Base-by-base conservation (phyloP, 441 rosid genomes). In the Rhodomyrtus psidioides region DNA sequence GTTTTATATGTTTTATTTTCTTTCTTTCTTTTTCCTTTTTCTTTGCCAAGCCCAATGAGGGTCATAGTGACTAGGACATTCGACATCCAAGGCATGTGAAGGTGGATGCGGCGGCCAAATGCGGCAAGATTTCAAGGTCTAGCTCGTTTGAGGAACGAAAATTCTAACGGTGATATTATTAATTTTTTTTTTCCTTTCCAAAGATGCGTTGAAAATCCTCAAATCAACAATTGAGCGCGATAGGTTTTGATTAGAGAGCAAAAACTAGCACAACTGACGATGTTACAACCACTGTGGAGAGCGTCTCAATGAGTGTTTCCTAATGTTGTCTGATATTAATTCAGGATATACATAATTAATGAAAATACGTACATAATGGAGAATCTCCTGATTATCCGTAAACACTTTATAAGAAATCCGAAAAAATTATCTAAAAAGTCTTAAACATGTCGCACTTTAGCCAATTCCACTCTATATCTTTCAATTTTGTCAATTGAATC, bases 221-320 rank as follows among this genome's bases (percentile, higher is more conserved):
- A 65, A 65, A 34, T 34, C 76, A 19, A 34, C n/a, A 34, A 0
- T 9, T 10, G 26, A 28, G 46, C 8, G 0, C 0, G 46, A 65
- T 1, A 0, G 2, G 15, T 0, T 7, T 7, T 1, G 0, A 6
- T 19, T 65, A 19, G 46, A 65, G 46, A 34, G 46, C 1, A 26
- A 65, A 9, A 34, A 34, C 15, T 1, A 1, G 24, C 1, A 0
- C 0, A 4, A 9, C 24, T 6, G 16, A 34, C 19, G 46, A 65
- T 9, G 76, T 24, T 65, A 10, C 76, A 70, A 21, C 46, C 9
- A 70, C n/a, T 7, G 0, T 0, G 4, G 9, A 9, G 4, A 62
- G n/a, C 1, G 8, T 34, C 16, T 21, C 2, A 3, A 6, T 12
- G n/a, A 26, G 79, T 26, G 12, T 30, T 60, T 60, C 74, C 10